A percentile compares a stretch with the other conserved stretches of the same genome.
Evolutionary conservation across 495 filamentous ascomycete species (phyloP).

Genomic region (Aspergillus saccharolyticus): DNA sequence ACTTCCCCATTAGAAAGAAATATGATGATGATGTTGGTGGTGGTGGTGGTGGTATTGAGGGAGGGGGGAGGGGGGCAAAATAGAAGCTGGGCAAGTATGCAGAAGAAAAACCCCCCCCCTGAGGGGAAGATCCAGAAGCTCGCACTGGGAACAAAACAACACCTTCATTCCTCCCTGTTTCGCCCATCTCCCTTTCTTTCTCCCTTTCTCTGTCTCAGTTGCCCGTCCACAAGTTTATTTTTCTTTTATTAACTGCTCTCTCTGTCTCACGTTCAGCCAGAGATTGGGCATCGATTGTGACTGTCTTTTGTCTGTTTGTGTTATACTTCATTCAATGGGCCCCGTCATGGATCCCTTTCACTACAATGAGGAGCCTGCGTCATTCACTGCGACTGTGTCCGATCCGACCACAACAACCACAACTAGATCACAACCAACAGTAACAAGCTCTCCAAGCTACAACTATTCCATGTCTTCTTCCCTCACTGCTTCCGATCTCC

Average conservation of each 20-base stretch:
- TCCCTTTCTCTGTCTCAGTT: background rate
- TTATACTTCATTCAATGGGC: slow-evolving; percentile 14
- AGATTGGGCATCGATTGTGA: background rate
- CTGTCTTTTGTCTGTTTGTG: background rate
- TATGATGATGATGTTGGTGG: too few relatives aligned
- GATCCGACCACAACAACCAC: background rate
- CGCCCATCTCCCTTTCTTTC: background rate
- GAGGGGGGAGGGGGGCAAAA: too few relatives aligned
- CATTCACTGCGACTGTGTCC: slow-evolving; percentile 22
- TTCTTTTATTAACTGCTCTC: background rate
- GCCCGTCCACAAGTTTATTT: background rate
- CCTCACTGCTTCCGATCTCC: slow-evolving; percentile 25
- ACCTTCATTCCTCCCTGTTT: background rate
- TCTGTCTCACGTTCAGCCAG: background rate
- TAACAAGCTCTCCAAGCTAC: background rate
- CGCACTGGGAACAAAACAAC: background rate
- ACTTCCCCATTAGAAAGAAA: background rate
- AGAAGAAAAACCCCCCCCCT: background rate
- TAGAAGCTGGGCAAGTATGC: too few relatives aligned
- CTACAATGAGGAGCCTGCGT: slow-evolving; percentile 18
- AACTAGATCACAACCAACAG: background rate
- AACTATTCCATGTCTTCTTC: background rate
- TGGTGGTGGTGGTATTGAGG: too few relatives aligned
- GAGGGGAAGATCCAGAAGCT: background rate
- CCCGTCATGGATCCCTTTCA: slow-evolving; percentile 38